Evolutionary conservation across 768 basidiomycete genomes (phyloP).

Genomic region (Ephemerocybe angulata): DNA sequence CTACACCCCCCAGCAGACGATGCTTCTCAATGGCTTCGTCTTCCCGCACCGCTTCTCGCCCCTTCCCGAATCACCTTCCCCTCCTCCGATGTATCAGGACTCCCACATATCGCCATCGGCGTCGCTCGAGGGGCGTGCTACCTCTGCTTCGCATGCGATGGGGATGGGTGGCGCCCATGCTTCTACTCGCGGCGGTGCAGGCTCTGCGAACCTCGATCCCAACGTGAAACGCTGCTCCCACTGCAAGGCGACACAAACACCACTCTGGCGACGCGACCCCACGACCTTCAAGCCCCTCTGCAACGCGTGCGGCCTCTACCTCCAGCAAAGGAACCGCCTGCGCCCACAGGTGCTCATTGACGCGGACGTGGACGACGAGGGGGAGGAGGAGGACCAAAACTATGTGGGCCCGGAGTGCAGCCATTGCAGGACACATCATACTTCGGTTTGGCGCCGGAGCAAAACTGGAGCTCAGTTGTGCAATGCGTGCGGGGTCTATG

Average conservation of each 20-base stretch:
- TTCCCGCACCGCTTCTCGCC: conserved; percentile 33
- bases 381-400: conserved; percentile 38
- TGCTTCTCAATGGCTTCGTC: conserved; percentile 22
- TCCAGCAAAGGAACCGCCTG: conserved; percentile 44
- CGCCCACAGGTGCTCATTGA: conserved; percentile 49
- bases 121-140: conserved; percentile 16
- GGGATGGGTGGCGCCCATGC: no score
- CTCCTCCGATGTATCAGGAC: conserved; percentile 23
- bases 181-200: conserved; percentile 22
- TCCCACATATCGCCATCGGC: conserved; percentile 16
- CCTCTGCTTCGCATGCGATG: conserved; percentile 17
- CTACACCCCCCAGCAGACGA: conserved; percentile 19
- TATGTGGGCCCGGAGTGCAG: conserved; percentile 44
- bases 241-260: conserved; percentile 44
- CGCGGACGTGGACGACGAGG: conserved; percentile 40
- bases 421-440: conserved; percentile 47
- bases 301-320: conserved; percentile 47
- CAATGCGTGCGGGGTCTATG: conserved; percentile 51
- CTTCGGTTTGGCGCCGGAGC: conserved; percentile 49
- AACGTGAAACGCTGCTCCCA: conserved; percentile 42
- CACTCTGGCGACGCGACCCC: conserved; percentile 48
- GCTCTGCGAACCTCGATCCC: conserved; percentile 18
- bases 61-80: conserved; percentile 30
- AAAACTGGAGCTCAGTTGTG: conserved; percentile 48
- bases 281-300: conserved; percentile 42